Evolutionary conservation across 208 protist genomes (phyloP).

Genomic region (Crithidia bombi): DNA sequence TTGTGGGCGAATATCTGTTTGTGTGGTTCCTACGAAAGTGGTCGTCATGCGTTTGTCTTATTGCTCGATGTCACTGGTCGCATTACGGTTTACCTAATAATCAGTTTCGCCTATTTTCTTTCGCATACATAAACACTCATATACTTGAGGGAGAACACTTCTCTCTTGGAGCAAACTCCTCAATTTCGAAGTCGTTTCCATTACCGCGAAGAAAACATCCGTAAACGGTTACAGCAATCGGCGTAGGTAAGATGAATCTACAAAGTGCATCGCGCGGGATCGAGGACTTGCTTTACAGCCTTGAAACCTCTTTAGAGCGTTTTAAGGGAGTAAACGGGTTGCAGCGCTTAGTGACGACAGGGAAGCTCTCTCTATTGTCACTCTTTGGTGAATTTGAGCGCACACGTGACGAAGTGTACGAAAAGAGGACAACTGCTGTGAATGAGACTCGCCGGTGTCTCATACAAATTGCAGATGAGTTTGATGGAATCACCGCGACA

Average conservation of each 20-base stretch:
- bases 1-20: no score
- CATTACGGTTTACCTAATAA: no score
- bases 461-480: slow-evolving; percentile 47
- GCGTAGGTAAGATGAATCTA: slow-evolving; percentile 24
- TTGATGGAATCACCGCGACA: slow-evolving; percentile 36
- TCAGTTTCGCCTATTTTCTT: no score
- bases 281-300: slow-evolving; percentile 48
- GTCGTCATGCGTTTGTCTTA: no score
- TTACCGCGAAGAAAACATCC: no score
- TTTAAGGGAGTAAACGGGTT: slow-evolving; percentile 52
- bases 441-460: slow-evolving; percentile 48
- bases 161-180: no score
- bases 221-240: no score
- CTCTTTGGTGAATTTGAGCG: slow-evolving; percentile 67
- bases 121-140: no score
- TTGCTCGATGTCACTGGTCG: no score
- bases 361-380: slow-evolving; percentile 57
- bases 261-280: slow-evolving; percentile 33
- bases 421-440: slow-evolving; percentile 41
- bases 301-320: slow-evolving; percentile 45
- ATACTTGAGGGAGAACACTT: no score
- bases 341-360: slow-evolving; percentile 39
- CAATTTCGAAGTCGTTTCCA: no score
- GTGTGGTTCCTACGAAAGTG: no score
- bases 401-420: slow-evolving; percentile 56